These are phyloP conservation scores for Dalbergia oliveri DNA, from an alignment of 306 rosid genomes.

Conservation along the genomic window DNA sequence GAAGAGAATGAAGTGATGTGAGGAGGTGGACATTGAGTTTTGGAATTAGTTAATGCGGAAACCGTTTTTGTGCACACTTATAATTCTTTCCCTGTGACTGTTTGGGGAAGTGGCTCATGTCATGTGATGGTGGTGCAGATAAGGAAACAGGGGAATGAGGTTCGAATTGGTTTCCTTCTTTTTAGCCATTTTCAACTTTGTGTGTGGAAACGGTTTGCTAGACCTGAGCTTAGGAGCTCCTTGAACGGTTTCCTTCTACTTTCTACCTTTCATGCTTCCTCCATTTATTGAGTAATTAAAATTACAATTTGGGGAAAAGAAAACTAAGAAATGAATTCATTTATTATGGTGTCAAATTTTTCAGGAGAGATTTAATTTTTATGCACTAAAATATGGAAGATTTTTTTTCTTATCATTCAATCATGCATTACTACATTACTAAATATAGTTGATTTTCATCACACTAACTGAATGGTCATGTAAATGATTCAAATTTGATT, in stretches of 20 bases:
- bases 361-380: too few relatives aligned
- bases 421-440: too few relatives aligned
- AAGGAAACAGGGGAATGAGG: background rate
- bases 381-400: too few relatives aligned
- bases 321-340: background rate
- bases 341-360: background rate
- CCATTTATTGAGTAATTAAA: background rate
- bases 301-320: background rate
- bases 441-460: too few relatives aligned
- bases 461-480: too few relatives aligned
- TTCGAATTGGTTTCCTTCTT: slow-evolving; percentile 33
- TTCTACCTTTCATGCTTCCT: background rate
- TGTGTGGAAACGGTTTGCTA: slow-evolving; percentile 38
- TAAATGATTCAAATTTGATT: too few relatives aligned
- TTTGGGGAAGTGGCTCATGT: background rate
- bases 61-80: slow-evolving; percentile 15
- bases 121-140: background rate
- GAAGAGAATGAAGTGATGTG: slow-evolving; percentile 39
- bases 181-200: slow-evolving; percentile 50
- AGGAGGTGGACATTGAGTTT: slow-evolving; percentile 55
- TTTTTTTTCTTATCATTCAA: too few relatives aligned
- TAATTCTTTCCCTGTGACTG: background rate
- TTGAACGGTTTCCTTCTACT: slow-evolving; percentile 17
- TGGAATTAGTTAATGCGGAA: slow-evolving; percentile 12
- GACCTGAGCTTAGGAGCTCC: background rate